phyloP scores from a whole-genome alignment of 2,329 filamentous ascomycete species.

The Neofusicoccum laricinum region DNA sequence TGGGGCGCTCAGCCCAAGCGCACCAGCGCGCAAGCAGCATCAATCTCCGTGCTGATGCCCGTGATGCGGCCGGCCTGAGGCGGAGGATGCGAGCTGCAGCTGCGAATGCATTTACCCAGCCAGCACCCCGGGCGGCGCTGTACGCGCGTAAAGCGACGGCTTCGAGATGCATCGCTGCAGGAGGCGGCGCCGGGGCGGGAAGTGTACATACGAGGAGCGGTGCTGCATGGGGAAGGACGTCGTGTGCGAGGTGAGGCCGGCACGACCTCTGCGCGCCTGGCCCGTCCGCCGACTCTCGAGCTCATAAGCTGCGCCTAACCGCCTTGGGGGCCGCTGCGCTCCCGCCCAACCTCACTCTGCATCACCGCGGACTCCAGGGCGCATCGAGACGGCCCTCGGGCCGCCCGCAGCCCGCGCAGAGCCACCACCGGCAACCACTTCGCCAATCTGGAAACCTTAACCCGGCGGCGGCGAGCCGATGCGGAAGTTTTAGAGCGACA shows the following conservation, averaged over 20 bases:
- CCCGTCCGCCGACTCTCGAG: not conserved
- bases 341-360: no score
- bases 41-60: not conserved
- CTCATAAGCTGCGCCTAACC: not conserved
- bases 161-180: not conserved
- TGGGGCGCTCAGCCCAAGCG: not conserved
- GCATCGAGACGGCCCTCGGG: no score
- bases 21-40: not conserved
- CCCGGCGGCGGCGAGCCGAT: not conserved
- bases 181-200: not conserved
- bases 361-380: no score
- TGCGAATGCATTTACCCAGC: not conserved
- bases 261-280: not conserved
- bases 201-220: no score
- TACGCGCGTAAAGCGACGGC: not conserved
- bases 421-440: not conserved
- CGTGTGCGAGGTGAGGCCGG: not conserved
- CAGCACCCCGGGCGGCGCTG: not conserved
- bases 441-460: not conserved
- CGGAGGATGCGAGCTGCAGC: slow-evolving; percentile 1
- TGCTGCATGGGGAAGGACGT: not conserved
- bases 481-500: slow-evolving; percentile 3
- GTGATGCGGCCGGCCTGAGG: not conserved
- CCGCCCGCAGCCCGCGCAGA: no score
- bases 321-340: not conserved